Evolutionary conservation across 2,329 filamentous ascomycete genomes (phyloP), one percentile per base, ranked within the genome.

Genomic region (Epichloe gansuensis): DNA sequence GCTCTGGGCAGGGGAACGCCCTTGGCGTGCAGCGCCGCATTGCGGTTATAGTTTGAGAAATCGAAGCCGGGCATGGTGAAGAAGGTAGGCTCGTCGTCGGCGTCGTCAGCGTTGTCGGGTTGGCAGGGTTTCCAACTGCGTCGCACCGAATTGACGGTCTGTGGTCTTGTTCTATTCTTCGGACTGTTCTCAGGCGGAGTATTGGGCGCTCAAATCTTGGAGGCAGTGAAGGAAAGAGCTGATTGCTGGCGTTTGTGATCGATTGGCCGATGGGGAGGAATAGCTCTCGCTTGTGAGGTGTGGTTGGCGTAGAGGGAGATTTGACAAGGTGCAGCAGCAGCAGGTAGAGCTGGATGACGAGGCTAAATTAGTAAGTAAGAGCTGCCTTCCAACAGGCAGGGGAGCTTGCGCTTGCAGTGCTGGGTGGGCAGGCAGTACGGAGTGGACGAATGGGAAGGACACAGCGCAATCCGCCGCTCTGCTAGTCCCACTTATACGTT

Each of bases 41-140:
- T 98, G 77, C 93, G 89, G 81, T 95, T 95, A 82, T 97, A 93
- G 80, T 98, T 98, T 71, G 89, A 94, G 80, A 98, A 98, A 76
- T 97, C 90, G 80, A 96, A 95, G 74, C 90, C 90, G 64, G 87
- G 84, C 93, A 98, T 98, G 64, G 66, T 84, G 72, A 47, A 27
- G 36, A 41, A 25, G 40, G 47, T 17, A 47, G 31, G 42, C 7
- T 46, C 25, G 45, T 51, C 49, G 50, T 59, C 48, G 51, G 25
- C 39, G 47, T 27, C 12, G 46, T 45, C 27, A 27, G 12, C 13
- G 38, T n/a, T 47, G 49, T 41, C n/a, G 13, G 49, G 34, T 31
- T 13, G 31, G 38, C 36, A 52, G 44, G 44, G 43, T 31, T 47
- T 44, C 42, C 25, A 42, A 35, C 39, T 25, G 40, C 42, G 17